phyloP scores from a whole-genome alignment of 2,329 filamentous ascomycete genomes.

The Emmonsia crescens region DNA sequence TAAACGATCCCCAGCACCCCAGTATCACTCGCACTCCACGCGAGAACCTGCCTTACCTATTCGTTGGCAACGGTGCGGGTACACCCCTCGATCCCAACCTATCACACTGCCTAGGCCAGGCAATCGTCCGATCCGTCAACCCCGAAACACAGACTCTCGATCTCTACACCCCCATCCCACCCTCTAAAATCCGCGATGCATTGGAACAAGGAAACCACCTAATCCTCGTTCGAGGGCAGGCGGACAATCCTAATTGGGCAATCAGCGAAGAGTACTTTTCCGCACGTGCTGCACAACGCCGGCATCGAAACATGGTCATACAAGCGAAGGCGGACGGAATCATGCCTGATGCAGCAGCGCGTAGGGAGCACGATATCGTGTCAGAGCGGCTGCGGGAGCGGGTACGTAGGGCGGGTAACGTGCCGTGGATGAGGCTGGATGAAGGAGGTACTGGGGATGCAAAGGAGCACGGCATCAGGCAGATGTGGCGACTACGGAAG shows the following conservation, averaged over 20 bases:
- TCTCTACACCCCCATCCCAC: constrained; percentile 39
- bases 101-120: constrained; percentile 42
- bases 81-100: constrained; percentile 37
- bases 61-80: constrained; percentile 30
- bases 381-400: constrained; percentile 24
- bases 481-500: constrained; percentile 31
- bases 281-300: constrained; percentile 27
- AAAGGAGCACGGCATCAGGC: not conserved
- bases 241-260: constrained; percentile 37
- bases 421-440: constrained; percentile 33
- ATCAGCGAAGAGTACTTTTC: constrained; percentile 34
- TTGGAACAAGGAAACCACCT: constrained; percentile 30
- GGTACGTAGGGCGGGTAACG: constrained; percentile 26
- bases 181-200: constrained; percentile 19
- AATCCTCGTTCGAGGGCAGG: constrained; percentile 38
- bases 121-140: constrained; percentile 35
- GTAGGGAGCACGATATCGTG: constrained; percentile 14
- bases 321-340: constrained; percentile 14
- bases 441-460: constrained; percentile 23
- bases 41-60: constrained; percentile 42
- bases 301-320: constrained; percentile 19
- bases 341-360: constrained; percentile 8
- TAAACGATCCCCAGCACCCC: constrained; percentile 7
- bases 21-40: constrained; percentile 31
- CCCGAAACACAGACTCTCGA: constrained; percentile 30